Evolutionary conservation across 331 rosid genomes (phyloP).

Genomic region (Dryas integrifolia): DNA sequence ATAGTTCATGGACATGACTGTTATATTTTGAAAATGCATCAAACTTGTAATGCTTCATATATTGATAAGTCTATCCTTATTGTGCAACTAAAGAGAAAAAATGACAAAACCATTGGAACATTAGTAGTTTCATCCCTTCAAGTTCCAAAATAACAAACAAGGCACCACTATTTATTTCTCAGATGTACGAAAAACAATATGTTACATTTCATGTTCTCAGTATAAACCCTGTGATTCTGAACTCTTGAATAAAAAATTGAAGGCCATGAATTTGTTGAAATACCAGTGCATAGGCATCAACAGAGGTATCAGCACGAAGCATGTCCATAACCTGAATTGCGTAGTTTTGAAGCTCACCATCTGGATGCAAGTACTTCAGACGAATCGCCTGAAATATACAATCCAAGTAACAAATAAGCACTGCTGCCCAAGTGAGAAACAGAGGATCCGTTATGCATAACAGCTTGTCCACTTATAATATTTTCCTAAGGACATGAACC

Average conservation of each 20-base stretch:
- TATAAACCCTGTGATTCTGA: background rate
- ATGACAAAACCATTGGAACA: slow-evolving; percentile 2
- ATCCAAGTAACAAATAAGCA: slow-evolving; percentile 17
- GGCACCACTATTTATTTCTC: background rate
- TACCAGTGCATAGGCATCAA: slow-evolving; percentile 89
- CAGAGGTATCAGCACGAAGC: slow-evolving; percentile 69
- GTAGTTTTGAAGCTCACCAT: slow-evolving; percentile 76
- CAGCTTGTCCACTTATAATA: too few species aligned
- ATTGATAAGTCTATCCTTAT: background rate
- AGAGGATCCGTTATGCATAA: background rate
- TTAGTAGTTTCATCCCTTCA: slow-evolving; percentile 15
- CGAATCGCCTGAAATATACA: slow-evolving; percentile 71
- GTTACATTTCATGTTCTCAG: background rate
- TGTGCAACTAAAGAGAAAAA: slow-evolving; percentile 1
- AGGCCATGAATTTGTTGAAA: slow-evolving; percentile 17
- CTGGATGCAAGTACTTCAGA: slow-evolving; percentile 77
- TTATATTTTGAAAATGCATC: background rate
- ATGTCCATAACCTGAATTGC: slow-evolving; percentile 81
- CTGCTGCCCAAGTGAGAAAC: background rate
- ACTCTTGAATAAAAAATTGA: background rate
- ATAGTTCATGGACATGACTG: background rate
- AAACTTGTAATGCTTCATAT: background rate
- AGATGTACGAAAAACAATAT: background rate
- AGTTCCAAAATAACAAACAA: slow-evolving; percentile 6
- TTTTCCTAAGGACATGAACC: background rate